phyloP scores from a whole-genome alignment of 164 flowering plant species.

The Liquidambar formosana region DNA sequence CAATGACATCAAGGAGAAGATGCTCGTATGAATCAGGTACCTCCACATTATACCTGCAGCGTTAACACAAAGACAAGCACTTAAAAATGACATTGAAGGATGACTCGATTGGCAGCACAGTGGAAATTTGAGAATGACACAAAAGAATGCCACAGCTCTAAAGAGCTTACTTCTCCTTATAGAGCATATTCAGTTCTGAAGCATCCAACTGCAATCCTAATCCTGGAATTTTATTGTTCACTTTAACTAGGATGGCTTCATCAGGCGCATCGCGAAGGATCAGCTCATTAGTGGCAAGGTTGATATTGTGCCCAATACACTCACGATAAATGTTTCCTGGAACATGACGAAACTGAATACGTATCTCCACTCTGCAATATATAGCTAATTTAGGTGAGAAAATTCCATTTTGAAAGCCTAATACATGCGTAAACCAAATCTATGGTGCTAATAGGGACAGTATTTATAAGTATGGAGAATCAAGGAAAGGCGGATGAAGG shows the following conservation, averaged over 20 bases:
- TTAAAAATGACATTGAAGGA: not conserved
- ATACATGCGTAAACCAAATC: not conserved
- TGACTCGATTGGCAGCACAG: not conserved
- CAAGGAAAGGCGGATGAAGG: not conserved
- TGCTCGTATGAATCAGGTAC: slow-evolving; percentile 72
- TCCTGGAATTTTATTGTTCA: slow-evolving; percentile 73
- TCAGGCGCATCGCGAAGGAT: slow-evolving; percentile 60
- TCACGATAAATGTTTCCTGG: slow-evolving; percentile 63
- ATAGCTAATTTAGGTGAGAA: not conserved
- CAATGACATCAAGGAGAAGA: slow-evolving; percentile 64
- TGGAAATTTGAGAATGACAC: not conserved
- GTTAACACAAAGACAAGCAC: not conserved
- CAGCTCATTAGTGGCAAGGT: slow-evolving; percentile 58
- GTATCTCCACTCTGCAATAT: slow-evolving; percentile 55
- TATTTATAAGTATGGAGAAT: not conserved
- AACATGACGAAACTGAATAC: slow-evolving; percentile 54
- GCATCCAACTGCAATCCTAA: slow-evolving; percentile 58
- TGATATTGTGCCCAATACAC: slow-evolving; percentile 40
- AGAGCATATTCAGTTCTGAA: slow-evolving; percentile 59
- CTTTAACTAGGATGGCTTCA: slow-evolving; percentile 65
- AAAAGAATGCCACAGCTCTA: too few species aligned
- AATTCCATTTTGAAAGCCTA: not conserved
- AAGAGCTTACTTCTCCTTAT: slow-evolving; percentile 53
- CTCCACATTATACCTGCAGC: slow-evolving; percentile 50
- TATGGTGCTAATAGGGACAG: not conserved